Evolutionary conservation across 495 filamentous ascomycete genomes (phyloP).

Genomic region (Cercophora newfieldiana): DNA sequence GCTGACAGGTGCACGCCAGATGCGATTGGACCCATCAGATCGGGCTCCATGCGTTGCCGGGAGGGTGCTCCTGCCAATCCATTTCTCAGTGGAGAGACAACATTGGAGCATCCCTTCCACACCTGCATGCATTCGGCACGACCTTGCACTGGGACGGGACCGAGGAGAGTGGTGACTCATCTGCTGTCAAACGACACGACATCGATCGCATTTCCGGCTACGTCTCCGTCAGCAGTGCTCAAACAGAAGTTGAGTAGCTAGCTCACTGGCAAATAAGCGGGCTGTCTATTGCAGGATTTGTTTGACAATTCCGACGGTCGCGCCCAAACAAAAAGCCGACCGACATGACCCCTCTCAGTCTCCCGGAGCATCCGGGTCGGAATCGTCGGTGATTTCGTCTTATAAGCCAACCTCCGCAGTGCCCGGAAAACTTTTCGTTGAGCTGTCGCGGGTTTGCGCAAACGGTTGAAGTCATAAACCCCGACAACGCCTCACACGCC

Average conservation of each 20-base stretch:
- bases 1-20: too few species aligned
- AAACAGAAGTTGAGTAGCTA: not conserved
- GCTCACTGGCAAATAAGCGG: not conserved
- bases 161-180: not conserved
- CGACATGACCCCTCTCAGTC: not conserved
- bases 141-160: too few species aligned
- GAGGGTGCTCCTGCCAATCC: too few species aligned
- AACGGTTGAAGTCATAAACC: not conserved
- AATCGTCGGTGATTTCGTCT: not conserved
- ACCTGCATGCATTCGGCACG: too few species aligned
- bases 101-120: too few species aligned
- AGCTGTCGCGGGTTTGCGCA: not conserved
- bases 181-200: not conserved
- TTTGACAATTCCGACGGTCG: not conserved
- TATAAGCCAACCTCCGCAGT: not conserved
- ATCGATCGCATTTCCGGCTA: not conserved
- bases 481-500: not conserved
- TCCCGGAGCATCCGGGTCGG: conserved; percentile 2
- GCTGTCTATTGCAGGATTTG: not conserved
- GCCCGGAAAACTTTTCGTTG: not conserved
- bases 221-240: not conserved
- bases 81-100: too few species aligned
- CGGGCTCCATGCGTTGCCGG: too few species aligned
- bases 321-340: not conserved
- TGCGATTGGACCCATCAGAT: too few species aligned